These are phyloP conservation scores for Rhododendron williamsianum DNA, from an alignment of 148 eudicot genomes.

Conservation along the genomic window DNA sequence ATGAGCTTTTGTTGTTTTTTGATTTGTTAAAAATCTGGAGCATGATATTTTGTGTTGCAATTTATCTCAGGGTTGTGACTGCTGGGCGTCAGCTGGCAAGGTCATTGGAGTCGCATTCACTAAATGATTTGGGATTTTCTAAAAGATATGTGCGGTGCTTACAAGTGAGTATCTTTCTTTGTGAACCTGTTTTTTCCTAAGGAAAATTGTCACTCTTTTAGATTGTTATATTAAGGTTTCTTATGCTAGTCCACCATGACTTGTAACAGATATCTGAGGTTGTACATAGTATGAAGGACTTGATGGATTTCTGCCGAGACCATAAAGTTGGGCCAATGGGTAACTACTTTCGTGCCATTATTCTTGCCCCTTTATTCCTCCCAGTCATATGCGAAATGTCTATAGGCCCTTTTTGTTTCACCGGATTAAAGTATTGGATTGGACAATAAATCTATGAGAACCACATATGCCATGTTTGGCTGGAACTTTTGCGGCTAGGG, in stretches of 20 bases:
- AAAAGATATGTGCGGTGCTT: slow-evolving; percentile 94
- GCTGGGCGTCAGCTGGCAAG: slow-evolving; percentile 87
- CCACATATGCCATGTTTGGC: neutral
- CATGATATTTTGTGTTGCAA: neutral
- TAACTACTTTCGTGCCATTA: slow-evolving; percentile 26
- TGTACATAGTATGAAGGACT: slow-evolving; percentile 87
- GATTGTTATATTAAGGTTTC: neutral
- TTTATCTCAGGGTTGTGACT: slow-evolving; percentile 58
- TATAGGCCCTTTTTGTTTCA: neutral
- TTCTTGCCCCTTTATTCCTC: neutral
- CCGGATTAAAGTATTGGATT: neutral
- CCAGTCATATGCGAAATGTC: neutral
- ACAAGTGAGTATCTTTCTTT: slow-evolving; percentile 42
- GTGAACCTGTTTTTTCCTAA: neutral
- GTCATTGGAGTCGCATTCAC: slow-evolving; percentile 78
- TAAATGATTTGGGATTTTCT: slow-evolving; percentile 91
- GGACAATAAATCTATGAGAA: neutral
- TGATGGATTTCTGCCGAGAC: slow-evolving; percentile 66
- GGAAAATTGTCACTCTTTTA: neutral
- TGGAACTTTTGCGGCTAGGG: neutral
- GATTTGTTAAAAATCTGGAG: neutral
- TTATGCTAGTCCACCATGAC: neutral
- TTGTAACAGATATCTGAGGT: slow-evolving; percentile 82
- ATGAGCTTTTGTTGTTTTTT: neutral
- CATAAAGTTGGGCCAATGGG: slow-evolving; percentile 81